Evolutionary conservation across 352 stramenopile genomes (phyloP).

Genomic region (Phytophthora litchii): DNA sequence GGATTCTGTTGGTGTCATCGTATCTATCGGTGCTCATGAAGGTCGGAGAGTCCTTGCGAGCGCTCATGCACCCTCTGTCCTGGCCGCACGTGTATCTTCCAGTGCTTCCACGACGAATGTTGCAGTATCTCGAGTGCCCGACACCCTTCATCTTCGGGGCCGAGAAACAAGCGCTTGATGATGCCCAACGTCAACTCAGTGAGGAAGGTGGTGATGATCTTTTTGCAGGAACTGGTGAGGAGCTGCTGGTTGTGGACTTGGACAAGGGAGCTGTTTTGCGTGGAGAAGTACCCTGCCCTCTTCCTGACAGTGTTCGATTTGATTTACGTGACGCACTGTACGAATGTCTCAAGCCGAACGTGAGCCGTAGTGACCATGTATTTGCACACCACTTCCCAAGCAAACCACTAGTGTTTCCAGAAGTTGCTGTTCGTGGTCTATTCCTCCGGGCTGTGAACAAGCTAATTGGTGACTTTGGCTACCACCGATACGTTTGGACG

Average conservation of each 20-base stretch:
- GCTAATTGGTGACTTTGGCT: slow-evolving; percentile 85
- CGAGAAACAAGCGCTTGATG: slow-evolving; percentile 65
- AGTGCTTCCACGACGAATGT: slow-evolving; percentile 76
- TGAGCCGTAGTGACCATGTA: slow-evolving; percentile 75
- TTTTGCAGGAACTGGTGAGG: slow-evolving; percentile 56
- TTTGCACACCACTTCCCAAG: slow-evolving; percentile 72
- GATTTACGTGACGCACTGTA: slow-evolving; percentile 59
- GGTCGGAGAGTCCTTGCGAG: slow-evolving; percentile 73
- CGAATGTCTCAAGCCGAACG: slow-evolving; percentile 71
- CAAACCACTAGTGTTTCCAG: slow-evolving; percentile 74
- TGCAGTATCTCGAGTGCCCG: slow-evolving; percentile 86
- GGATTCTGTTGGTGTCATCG: slow-evolving; percentile 82
- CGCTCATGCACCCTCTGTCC: slow-evolving; percentile 85
- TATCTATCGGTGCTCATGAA: slow-evolving; percentile 86
- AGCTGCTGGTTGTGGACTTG: slow-evolving; percentile 77
- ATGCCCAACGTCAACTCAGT: slow-evolving; percentile 50
- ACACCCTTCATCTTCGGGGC: slow-evolving; percentile 89
- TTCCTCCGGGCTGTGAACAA: slow-evolving; percentile 70
- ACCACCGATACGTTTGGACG: slow-evolving; percentile 85
- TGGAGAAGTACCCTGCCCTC: slow-evolving; percentile 54
- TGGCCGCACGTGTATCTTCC: slow-evolving; percentile 91
- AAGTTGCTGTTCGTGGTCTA: slow-evolving; percentile 68
- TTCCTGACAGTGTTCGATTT: slow-evolving; percentile 55
- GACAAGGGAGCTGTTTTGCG: slow-evolving; percentile 66
- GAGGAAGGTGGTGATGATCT: slow-evolving; percentile 50